Base-by-base conservation (phyloP, 768 basidiomycete species). In the Termitomyces eurrhizus region DNA sequence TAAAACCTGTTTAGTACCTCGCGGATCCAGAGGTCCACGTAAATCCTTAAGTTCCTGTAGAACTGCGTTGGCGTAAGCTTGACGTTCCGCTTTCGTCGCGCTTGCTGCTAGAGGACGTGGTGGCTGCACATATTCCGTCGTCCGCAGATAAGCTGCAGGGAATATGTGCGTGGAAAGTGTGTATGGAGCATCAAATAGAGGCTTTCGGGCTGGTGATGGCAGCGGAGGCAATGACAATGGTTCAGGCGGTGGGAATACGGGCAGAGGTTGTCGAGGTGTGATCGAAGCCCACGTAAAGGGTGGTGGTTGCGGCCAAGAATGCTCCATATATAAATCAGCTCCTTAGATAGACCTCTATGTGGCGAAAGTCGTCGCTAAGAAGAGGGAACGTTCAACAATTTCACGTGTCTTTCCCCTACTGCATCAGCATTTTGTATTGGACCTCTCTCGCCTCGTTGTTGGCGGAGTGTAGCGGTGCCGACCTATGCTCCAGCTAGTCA, bases 81-180 rank as follows among this genome's bases (percentile, higher is more conserved):
- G 67, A 44, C 72, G 68, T 61, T 78, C 72, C 57, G 73, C 75
- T 67, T 80, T 80, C 49, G 75, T 72, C n/a, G 72, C 48, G 24
- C 62, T 61, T 18, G 58, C 58, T 26, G 68, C 63, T 18, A 77
- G 74, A 14, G 70, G 61, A 6, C 56, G 13, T 11, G 80, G 80
- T 1, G 77, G 58, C 1, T 80, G 77, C 5, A 76, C 70, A 52
- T 73, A 66, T 0, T 78, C 75, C 1, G 80, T 78, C 12, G 76
- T 78, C 9, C 85, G 76, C 33, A 83, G 73, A 60, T 79, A 75
- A 0, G 83, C 79, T 4, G 84, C 81, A 7, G 85, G 84, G 18
- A 86, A 65, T 29, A 88, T 60, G 61, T 88, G 85, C 0, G 84
- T 84, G 1, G 80, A 76, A 1, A 85, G 66, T 7, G 71, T 73